A percentile compares a stretch with the other conserved stretches of the same genome.
Conservation (phyloP, 2,329 filamentous ascomycete species). For the Pseudogymnoascus sp. region DNA sequence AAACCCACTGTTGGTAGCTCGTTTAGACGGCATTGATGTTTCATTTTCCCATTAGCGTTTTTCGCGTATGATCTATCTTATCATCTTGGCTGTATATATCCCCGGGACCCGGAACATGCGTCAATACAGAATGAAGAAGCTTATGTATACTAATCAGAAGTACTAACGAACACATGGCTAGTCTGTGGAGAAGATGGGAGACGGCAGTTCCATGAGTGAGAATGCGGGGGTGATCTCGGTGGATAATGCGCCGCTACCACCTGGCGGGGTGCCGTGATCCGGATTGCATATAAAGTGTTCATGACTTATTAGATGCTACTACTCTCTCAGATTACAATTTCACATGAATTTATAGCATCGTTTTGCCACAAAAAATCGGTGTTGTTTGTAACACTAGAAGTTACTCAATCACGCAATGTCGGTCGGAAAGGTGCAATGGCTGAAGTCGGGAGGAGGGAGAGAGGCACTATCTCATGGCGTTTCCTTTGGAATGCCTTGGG, state of each 20-base stretch:
- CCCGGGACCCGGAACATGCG: neutral
- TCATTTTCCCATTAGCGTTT: no score
- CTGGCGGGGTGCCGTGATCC: neutral
- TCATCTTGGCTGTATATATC: neutral
- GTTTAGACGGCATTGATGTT: no score
- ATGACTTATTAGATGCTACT: neutral
- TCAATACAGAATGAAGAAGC: neutral
- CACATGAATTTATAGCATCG: neutral
- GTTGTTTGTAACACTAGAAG: neutral
- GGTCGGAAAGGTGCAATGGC: neutral
- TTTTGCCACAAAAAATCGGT: neutral
- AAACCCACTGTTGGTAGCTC: no score
- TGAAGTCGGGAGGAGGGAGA: neutral
- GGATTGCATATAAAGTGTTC: neutral
- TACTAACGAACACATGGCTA: neutral
- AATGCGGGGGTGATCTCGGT: neutral
- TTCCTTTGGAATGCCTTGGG: constrained; percentile 18
- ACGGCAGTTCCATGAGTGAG: no score
- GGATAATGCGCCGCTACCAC: neutral
- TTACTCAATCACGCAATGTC: neutral
- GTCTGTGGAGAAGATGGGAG: neutral
- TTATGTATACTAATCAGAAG: neutral
- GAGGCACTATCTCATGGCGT: constrained; percentile 16
- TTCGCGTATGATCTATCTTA: neutral
- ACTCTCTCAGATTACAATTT: neutral